phyloP scores from a whole-genome alignment of 140 eudicot genomes.

The Ambrosia hybrid region DNA sequence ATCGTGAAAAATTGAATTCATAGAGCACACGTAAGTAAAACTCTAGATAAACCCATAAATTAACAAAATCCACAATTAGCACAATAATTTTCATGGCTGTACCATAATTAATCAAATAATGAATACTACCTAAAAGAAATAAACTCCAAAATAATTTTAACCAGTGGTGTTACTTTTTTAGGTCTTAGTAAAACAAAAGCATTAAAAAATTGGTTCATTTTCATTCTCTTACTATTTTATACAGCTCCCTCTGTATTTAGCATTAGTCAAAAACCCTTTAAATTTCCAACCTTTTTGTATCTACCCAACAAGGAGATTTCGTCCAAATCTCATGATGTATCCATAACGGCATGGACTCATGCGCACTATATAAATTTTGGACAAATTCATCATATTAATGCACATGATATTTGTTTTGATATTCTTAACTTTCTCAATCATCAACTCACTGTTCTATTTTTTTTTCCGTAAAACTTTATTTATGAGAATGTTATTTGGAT shows the following conservation, averaged over 20 bases:
- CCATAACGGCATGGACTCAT: constrained; percentile 17
- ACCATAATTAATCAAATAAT: too few species aligned
- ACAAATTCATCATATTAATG: neutral
- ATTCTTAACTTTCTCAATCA: neutral
- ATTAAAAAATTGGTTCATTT: neutral
- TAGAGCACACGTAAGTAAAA: neutral
- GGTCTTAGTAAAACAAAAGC: neutral
- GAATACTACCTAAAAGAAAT: neutral
- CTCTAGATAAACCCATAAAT: neutral
- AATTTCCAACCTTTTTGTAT: constrained; percentile 17
- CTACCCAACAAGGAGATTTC: constrained; percentile 7
- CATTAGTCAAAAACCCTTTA: constrained; percentile 16
- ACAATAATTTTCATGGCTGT: neutral
- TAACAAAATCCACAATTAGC: neutral
- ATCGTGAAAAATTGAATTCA: neutral
- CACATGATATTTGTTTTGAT: neutral
- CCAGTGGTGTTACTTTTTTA: neutral
- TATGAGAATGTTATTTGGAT: neutral
- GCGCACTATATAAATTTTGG: neutral
- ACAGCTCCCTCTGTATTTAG: neutral
- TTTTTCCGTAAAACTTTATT: neutral
- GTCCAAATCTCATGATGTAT: constrained; percentile 10
- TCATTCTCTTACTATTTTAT: neutral
- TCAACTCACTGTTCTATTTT: neutral
- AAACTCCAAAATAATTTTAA: neutral